Conservation (phyloP, 495 filamentous ascomycete species). For the Xylaria palmicola region DNA sequence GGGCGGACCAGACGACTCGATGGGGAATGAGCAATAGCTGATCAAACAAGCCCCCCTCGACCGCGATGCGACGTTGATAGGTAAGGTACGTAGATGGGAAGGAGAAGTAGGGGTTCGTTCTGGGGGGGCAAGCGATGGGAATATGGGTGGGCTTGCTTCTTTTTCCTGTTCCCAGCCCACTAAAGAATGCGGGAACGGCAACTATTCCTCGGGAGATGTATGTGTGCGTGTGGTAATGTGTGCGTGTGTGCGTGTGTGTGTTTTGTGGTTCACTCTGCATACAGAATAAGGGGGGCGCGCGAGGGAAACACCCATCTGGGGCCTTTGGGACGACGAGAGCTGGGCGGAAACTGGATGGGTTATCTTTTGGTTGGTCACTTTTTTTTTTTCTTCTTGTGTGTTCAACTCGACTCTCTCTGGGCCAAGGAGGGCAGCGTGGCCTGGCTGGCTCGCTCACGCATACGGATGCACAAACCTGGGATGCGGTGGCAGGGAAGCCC, state of each 20-base stretch:
- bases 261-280: too few species aligned
- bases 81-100: not conserved
- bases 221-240: too few species aligned
- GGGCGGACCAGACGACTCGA: slow-evolving; percentile 1
- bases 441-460: not conserved
- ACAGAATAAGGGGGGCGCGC: too few species aligned
- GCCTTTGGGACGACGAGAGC: too few species aligned
- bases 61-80: not conserved
- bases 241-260: too few species aligned
- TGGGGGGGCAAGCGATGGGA: not conserved
- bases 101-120: not conserved
- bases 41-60: slow-evolving; percentile 4
- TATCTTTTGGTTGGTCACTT: too few species aligned
- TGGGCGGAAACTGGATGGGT: too few species aligned
- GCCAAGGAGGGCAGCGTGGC: slow-evolving; percentile 4
- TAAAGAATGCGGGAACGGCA: too few species aligned
- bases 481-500: slow-evolving; percentile 3
- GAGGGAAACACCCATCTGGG: too few species aligned
- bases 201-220: too few species aligned
- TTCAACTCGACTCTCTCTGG: not conserved
- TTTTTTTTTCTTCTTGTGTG: not conserved
- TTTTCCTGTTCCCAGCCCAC: slow-evolving; percentile 1
- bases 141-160: not conserved
- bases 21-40: slow-evolving; percentile 6
- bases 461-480: not conserved